Percentiles rank a stretch among this genome's conserved stretches.
phyloP scores from a whole-genome alignment of 2,329 filamentous ascomycete species.

The Aurifilum marmelostoma region DNA sequence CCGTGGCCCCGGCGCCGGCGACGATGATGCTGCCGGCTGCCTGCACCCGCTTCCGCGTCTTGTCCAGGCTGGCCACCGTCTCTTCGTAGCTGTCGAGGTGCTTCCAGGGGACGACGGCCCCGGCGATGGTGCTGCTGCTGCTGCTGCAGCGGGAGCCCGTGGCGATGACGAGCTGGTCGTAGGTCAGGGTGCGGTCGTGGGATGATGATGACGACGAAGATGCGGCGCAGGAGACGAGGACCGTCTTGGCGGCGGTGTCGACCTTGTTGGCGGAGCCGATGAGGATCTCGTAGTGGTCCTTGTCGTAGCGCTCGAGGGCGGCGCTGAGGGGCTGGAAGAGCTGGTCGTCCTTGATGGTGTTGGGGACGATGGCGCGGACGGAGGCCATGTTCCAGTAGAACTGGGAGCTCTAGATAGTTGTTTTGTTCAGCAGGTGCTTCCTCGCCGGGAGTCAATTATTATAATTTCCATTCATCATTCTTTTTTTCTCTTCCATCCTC shows the following conservation, averaged over 20 bases:
- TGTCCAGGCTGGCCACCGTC: slow-evolving; percentile 44
- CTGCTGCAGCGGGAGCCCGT: slow-evolving; percentile 50
- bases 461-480: neutral
- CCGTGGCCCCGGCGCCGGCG: slow-evolving; percentile 60
- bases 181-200: slow-evolving; percentile 42
- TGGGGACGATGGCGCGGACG: slow-evolving; percentile 58
- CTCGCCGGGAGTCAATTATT: too few relatives aligned
- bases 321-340: slow-evolving; percentile 53
- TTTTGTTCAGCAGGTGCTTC: too few relatives aligned
- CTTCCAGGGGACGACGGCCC: slow-evolving; percentile 53
- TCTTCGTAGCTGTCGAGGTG: slow-evolving; percentile 51
- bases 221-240: slow-evolving; percentile 42
- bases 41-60: slow-evolving; percentile 45
- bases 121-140: slow-evolving; percentile 35
- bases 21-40: slow-evolving; percentile 57
- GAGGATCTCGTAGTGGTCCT: slow-evolving; percentile 54
- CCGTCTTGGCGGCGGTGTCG: slow-evolving; percentile 46
- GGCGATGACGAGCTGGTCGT: slow-evolving; percentile 62
- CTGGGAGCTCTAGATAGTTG: slow-evolving; percentile 56
- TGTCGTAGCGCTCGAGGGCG: slow-evolving; percentile 54
- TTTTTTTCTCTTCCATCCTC: too few relatives aligned
- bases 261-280: slow-evolving; percentile 51
- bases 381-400: slow-evolving; percentile 64
- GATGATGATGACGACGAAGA: neutral
- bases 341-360: slow-evolving; percentile 51